Evolutionary conservation across 2,329 filamentous ascomycete species (phyloP).

Genomic region (Sporothrix brasiliensis): DNA sequence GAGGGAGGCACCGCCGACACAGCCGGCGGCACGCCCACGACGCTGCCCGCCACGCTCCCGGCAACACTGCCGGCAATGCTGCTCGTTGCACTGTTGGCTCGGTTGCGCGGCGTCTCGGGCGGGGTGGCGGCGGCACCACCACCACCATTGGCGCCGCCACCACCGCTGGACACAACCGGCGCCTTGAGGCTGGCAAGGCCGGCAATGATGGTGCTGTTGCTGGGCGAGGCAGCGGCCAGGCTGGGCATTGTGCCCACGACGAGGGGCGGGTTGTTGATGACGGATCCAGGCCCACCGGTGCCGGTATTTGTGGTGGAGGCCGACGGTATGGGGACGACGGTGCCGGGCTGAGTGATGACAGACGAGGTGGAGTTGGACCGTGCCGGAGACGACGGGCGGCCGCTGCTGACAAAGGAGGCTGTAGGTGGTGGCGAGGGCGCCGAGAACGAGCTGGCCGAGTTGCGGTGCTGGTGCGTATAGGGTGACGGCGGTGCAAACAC

Average conservation of each 20-base stretch:
- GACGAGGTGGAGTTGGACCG: slow-evolving; percentile 86
- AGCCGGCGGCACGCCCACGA: slow-evolving; percentile 37
- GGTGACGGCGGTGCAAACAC: slow-evolving; percentile 64
- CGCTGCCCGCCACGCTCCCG: slow-evolving; percentile 22
- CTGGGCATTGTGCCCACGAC: slow-evolving; percentile 76
- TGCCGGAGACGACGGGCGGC: slow-evolving; percentile 75
- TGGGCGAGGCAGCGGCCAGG: slow-evolving; percentile 70
- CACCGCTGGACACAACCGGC: neutral
- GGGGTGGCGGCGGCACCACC: slow-evolving; percentile 62
- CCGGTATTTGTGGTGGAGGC: neutral
- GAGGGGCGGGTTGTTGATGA: slow-evolving; percentile 77
- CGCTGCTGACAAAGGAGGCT: slow-evolving; percentile 60
- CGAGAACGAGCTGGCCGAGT: slow-evolving; percentile 60
- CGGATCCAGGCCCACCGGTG: slow-evolving; percentile 34
- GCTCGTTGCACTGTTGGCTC: slow-evolving; percentile 56
- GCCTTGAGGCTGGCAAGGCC: slow-evolving; percentile 16
- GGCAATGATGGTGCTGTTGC: slow-evolving; percentile 11
- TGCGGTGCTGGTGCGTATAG: slow-evolving; percentile 61
- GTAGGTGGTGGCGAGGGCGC: slow-evolving; percentile 59
- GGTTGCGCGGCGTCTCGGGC: slow-evolving; percentile 78
- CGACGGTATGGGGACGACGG: slow-evolving; percentile 42
- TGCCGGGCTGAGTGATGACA: slow-evolving; percentile 64
- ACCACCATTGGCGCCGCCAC: neutral
- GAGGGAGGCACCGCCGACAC: slow-evolving; percentile 19
- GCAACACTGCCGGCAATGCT: slow-evolving; percentile 53